phyloP scores from a whole-genome alignment of 805 yeast genomes.

The Millerozyma miso region DNA sequence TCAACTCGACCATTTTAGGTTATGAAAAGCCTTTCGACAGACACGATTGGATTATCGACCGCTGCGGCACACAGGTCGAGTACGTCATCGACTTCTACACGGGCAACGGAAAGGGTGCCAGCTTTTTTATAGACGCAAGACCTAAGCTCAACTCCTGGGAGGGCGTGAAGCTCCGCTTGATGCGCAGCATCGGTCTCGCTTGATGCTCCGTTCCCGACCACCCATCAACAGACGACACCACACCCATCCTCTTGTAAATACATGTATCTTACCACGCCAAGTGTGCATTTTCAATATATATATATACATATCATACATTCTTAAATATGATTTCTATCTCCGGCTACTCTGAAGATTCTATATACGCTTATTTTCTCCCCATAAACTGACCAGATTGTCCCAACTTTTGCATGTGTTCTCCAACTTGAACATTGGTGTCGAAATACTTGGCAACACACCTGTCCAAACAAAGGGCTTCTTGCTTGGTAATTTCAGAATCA shows the following conservation, averaged over 20 bases:
- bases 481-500: conserved; percentile 72
- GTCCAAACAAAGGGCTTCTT: conserved; percentile 84
- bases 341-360: background rate
- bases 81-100: conserved; percentile 91
- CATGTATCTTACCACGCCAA: background rate
- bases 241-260: background rate
- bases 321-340: background rate
- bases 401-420: conserved; percentile 60
- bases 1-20: conserved; percentile 62
- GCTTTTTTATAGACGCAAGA: conserved; percentile 82
- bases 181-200: conserved; percentile 51
- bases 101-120: conserved; percentile 43
- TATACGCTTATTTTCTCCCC: conserved; percentile 31
- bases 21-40: conserved; percentile 85
- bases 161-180: conserved; percentile 69
- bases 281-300: background rate
- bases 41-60: conserved; percentile 87
- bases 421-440: conserved; percentile 90
- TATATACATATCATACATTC: background rate
- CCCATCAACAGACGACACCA: no score
- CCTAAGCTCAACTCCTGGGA: conserved; percentile 83
- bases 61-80: conserved; percentile 81
- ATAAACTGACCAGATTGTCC: conserved; percentile 45
- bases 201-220: no score
- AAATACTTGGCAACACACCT: conserved; percentile 95